Evolutionary conservation across 441 rosid species (phyloP).

Genomic region (Gossypium armourianum): DNA sequence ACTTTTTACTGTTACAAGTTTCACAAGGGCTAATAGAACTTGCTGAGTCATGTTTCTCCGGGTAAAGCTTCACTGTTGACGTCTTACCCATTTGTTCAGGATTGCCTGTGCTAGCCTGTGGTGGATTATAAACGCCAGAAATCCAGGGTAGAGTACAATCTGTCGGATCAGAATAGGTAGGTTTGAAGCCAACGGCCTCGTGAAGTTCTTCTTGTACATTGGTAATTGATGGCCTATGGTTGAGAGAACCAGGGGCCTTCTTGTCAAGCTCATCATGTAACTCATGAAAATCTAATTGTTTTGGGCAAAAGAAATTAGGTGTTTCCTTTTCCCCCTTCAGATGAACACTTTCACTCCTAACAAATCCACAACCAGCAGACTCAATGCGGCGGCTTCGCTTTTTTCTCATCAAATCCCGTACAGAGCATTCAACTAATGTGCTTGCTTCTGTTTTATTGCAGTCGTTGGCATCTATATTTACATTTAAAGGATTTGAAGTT

Average conservation of each 20-base stretch:
- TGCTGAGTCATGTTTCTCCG: slow-evolving; percentile 29
- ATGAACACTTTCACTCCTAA: slow-evolving; percentile 27
- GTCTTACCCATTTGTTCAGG: slow-evolving; percentile 17
- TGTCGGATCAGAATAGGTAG: not conserved
- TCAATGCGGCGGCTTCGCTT: slow-evolving; percentile 45
- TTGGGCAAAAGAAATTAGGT: slow-evolving; percentile 18
- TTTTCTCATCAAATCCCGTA: slow-evolving; percentile 84
- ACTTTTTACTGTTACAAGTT: slow-evolving; percentile 22
- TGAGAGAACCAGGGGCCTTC: slow-evolving; percentile 9
- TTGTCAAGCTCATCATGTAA: slow-evolving; percentile 19
- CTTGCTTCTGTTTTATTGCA: slow-evolving; percentile 26
- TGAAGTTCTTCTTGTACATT: not conserved
- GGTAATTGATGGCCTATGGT: slow-evolving; percentile 9
- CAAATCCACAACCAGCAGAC: slow-evolving; percentile 31
- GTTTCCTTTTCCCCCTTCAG: slow-evolving; percentile 22
- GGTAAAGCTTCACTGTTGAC: slow-evolving; percentile 9
- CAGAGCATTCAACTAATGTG: slow-evolving; percentile 41
- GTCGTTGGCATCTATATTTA: slow-evolving; percentile 25
- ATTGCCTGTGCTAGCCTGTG: slow-evolving; percentile 14
- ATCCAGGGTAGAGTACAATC: slow-evolving; percentile 6
- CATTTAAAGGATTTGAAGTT: slow-evolving; percentile 21
- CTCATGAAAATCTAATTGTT: slow-evolving; percentile 25
- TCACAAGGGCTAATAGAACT: slow-evolving; percentile 22
- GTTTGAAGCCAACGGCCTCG: slow-evolving; percentile 9
- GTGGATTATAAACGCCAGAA: slow-evolving; percentile 9